Evolutionary conservation across 768 basidiomycete genomes (phyloP).

Genomic region (Harrya chromipes): DNA sequence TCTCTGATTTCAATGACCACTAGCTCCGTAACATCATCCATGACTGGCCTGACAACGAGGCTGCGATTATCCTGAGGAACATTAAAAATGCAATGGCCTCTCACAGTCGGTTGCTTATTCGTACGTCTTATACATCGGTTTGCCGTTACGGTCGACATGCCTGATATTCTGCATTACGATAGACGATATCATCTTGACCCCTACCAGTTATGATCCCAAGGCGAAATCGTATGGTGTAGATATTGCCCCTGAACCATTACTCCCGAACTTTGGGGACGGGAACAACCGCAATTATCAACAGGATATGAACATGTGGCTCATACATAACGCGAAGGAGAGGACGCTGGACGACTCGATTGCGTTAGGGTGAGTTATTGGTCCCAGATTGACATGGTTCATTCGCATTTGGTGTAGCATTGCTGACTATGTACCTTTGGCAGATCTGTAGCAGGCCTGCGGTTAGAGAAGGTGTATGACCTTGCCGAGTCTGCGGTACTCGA

Average conservation of each 20-base stretch:
- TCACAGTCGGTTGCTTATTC: conserved; percentile 32
- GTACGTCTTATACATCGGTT: conserved; percentile 19
- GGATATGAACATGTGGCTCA: conserved; percentile 47
- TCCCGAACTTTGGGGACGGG: conserved; percentile 47
- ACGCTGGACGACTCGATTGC: conserved; percentile 39
- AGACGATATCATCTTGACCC: conserved; percentile 24
- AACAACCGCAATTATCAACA: conserved; percentile 39
- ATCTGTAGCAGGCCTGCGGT: conserved; percentile 15
- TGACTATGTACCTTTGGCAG: conserved; percentile 7
- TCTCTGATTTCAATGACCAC: neutral
- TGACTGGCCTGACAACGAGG: conserved; percentile 37
- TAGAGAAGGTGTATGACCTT: conserved; percentile 29
- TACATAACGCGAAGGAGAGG: conserved; percentile 43
- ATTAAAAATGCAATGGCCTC: conserved; percentile 28
- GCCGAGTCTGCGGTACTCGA: conserved; percentile 26
- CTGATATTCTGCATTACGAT: neutral
- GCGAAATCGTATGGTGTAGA: conserved; percentile 15
- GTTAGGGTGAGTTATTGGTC: conserved; percentile 25
- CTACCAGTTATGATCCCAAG: conserved; percentile 8
- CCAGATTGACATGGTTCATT: too few relatives aligned
- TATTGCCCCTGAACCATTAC: conserved; percentile 42
- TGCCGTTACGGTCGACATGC: neutral
- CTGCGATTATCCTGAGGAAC: conserved; percentile 29
- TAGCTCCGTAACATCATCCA: conserved; percentile 31
- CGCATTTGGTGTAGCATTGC: neutral